Evolutionary conservation across 2,329 filamentous ascomycete species (phyloP), one percentile per base, ranked within the genome.

Genomic region (Xenoacremonium recifei): DNA sequence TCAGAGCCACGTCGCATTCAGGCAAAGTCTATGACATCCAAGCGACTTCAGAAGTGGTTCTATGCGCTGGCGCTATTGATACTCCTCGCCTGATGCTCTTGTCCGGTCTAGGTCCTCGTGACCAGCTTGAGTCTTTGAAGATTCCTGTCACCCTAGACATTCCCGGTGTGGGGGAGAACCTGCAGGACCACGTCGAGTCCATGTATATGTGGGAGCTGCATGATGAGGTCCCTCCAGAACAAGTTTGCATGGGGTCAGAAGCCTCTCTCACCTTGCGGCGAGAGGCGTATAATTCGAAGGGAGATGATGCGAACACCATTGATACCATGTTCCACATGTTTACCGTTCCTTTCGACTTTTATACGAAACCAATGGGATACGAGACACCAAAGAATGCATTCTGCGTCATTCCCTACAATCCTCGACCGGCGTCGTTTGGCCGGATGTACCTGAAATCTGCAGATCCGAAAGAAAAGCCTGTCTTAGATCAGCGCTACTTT

Each of bases 251-350:
- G 87, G 87, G 93, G 70, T 95, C 85, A 18, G 90, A 96, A 61
- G 88, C 88, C 4, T 88, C 87, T 49, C 85, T 93, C 61, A 95
- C 95, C 77, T 74, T 95, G 43, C 87, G 89, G 48, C 86, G 89
- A 45, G 83, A 95, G 66, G 63, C 75, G 12, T 73, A 80, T 54
- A 82, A 91, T 59, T 86, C 88, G 3, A 64, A 69, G 6, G 74
- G 75, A 49, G 76, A 73, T 50, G 89, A 95, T 55, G 85, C 85
- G 39, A 79, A 86, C 47, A 84, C 87, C 41, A 87, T 86, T 50
- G 90, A 96, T 61, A 71, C 95, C 59, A 95, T 95, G 90, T 93
- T 93, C 86, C 89, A 95, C 72, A 95, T 89, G 78, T 95, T 95
- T 73, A 90, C 95, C 69, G 95, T 95, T 54, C 89, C 89, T 40